Percentiles rank a stretch among this genome's conserved stretches.
phyloP scores from a whole-genome alignment of 163 green algal genomes.

The Scenedesmus sp. region DNA sequence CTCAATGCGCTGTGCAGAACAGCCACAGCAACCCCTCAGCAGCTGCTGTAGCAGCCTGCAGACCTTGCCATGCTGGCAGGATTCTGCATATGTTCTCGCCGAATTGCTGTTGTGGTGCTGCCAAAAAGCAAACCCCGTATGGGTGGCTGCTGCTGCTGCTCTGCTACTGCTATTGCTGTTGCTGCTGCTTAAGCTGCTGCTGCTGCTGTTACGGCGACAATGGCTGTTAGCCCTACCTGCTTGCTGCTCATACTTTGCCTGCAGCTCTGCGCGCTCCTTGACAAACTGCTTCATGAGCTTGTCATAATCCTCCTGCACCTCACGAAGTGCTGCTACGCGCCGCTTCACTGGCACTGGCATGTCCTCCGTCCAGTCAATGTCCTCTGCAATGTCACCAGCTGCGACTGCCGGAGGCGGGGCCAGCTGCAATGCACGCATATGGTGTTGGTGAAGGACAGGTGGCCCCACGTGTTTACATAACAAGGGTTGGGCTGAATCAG shows the following conservation, averaged over 20 bases:
- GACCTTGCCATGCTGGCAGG: background rate
- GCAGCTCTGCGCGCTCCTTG: conserved; percentile 83
- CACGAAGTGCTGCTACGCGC: conserved; percentile 80
- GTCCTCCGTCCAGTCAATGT: conserved; percentile 60
- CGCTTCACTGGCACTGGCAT: conserved; percentile 63
- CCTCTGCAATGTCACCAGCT: conserved; percentile 39
- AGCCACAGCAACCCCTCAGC: too few relatives aligned
- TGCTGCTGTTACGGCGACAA: background rate
- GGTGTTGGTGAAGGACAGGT: too few relatives aligned
- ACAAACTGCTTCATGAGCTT: conserved; percentile 81
- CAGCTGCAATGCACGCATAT: background rate
- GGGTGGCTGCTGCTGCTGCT: background rate
- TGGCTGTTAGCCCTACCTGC: conserved; percentile 81
- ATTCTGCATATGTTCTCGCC: background rate
- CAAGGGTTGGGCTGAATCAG: background rate
- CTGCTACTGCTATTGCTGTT: background rate
- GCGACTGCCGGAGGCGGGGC: background rate
- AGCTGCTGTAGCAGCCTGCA: background rate
- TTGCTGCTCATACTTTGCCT: conserved; percentile 87
- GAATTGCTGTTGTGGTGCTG: background rate
- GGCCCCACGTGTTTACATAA: background rate
- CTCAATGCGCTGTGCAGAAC: too few relatives aligned
- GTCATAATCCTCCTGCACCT: conserved; percentile 86
- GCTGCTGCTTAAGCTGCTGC: conserved; percentile 11
- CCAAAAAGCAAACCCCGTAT: background rate